Evolutionary conservation across 1,139 yeast species (phyloP), one percentile per base, ranked within the genome.

Genomic region (Blastobotrys proliferans): DNA sequence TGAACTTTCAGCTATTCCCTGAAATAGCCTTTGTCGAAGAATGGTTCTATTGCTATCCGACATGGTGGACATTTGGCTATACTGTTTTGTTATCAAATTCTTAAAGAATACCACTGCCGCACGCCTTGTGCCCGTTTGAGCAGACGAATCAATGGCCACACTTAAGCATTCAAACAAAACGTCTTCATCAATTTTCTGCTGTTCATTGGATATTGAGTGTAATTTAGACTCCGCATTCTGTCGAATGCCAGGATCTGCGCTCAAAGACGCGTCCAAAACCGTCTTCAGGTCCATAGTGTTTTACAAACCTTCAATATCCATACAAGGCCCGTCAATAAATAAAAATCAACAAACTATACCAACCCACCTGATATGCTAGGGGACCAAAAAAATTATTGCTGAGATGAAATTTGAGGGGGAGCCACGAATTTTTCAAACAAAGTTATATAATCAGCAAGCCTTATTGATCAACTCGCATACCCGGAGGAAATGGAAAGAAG

Each of bases 41-140:
- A 25, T 4, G n/a, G 20, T 18, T 14, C 37, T 25, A 16, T 35
- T 26, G 35, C 8, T 22, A 2, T 25, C 19, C 13, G 39, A 17
- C 17, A 26, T 16, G 17, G 25, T 28, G 34, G 21, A 26, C 8
- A 25, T 34, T 11, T 31, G 25, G 43, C 44, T 36, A 8, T 33
- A 29, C 24, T 32, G 24, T 9, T 34, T 33, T n/a, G n/a, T n/a
- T 35, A 46, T 35, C 5, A 35, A 26, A 31, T 50, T 48, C 32
- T 50, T 50, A 28, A 50, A 37, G 19, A 32, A 48, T 16, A 50
- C 41, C 10, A 47, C 43, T 6, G 53, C 49, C 9, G 47, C 42
- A 40, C 41, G 29, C 13, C 45, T 35, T 6, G 37, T 34, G 3
- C 40, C 38, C 11, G 35, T 25, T 17, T 41, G 25, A 10, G 5